These are phyloP conservation scores for Tephrocybe rancida DNA, from an alignment of 768 basidiomycete species.

Conservation along the genomic window DNA sequence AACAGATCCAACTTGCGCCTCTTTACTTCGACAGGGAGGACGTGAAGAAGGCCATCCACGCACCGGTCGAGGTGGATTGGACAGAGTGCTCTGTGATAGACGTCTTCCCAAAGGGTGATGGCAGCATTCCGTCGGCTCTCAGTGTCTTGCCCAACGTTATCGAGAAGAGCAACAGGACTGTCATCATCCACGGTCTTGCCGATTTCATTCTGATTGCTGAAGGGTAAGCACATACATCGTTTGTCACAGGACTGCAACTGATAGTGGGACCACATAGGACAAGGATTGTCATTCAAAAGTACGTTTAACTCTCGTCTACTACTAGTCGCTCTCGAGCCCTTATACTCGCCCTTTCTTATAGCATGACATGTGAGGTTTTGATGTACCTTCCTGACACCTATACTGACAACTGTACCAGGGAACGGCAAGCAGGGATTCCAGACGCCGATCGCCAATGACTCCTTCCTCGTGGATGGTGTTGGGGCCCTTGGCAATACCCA, in stretches of 20 bases:
- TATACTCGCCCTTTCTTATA: constrained; percentile 16
- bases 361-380: constrained; percentile 43
- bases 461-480: constrained; percentile 70
- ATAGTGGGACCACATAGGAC: constrained; percentile 33
- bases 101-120: constrained; percentile 67
- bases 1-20: constrained; percentile 53
- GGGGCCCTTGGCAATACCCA: constrained; percentile 69
- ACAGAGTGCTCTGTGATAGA: constrained; percentile 57
- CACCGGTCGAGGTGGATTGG: constrained; percentile 64
- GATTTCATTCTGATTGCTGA: constrained; percentile 77
- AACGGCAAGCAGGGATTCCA: constrained; percentile 74
- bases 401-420: constrained; percentile 36
- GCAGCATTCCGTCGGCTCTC: constrained; percentile 61
- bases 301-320: constrained; percentile 16
- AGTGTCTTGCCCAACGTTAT: constrained; percentile 75
- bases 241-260: neutral
- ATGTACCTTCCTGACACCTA: neutral
- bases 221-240: constrained; percentile 45
- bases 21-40: constrained; percentile 72
- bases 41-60: constrained; percentile 74
- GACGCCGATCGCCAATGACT: constrained; percentile 63
- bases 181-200: constrained; percentile 73
- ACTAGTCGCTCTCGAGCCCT: neutral
- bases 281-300: constrained; percentile 70
- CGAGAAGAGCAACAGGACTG: constrained; percentile 68